Conservation (phyloP, 2,329 filamentous ascomycete species). For the Fusarium brachygibbosum region DNA sequence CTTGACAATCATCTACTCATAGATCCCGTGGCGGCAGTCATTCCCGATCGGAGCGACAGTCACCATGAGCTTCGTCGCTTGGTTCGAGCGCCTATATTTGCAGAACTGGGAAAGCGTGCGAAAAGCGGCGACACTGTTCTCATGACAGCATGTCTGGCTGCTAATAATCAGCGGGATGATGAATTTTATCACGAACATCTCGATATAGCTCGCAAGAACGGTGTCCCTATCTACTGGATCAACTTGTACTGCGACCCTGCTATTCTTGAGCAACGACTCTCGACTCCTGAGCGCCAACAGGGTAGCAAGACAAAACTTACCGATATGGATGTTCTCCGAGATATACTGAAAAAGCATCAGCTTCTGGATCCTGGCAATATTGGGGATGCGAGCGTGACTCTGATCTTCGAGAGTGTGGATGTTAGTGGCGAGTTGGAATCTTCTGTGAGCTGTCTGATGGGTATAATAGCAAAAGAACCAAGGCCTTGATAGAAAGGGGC, state of each 20-base stretch:
- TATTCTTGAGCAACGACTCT: background rate
- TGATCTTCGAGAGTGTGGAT: background rate
- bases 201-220: constrained; percentile 7
- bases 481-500: background rate
- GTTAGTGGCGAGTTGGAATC: background rate
- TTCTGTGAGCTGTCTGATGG: background rate
- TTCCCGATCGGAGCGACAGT: constrained; percentile 28
- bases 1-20: constrained; percentile 44
- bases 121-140: constrained; percentile 22
- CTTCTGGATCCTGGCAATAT: background rate
- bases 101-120: constrained; percentile 18
- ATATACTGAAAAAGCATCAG: background rate
- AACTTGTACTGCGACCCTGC: constrained; percentile 1
- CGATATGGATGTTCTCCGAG: background rate
- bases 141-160: constrained; percentile 40
- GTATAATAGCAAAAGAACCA: background rate
- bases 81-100: constrained; percentile 35
- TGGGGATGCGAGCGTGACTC: accelerated
- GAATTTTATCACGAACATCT: constrained; percentile 35
- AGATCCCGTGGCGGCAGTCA: constrained; percentile 30
- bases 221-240: constrained; percentile 27
- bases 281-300: background rate
- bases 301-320: background rate
- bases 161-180: constrained; percentile 9
- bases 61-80: constrained; percentile 38